Base-by-base conservation (phyloP, 176 grass and related monocot genomes). In the Pharus latifolius region DNA sequence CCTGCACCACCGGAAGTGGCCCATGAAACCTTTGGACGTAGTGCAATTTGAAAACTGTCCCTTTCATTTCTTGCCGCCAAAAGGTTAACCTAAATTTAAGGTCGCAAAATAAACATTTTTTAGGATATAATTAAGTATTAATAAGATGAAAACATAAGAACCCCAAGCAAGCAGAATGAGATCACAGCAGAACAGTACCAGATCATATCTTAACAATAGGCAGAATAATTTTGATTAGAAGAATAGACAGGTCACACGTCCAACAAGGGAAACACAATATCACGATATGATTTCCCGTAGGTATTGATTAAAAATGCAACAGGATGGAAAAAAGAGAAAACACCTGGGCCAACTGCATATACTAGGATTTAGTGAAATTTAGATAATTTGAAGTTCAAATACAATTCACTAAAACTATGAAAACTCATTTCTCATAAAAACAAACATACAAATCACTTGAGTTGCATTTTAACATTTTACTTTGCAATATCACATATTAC, bases 21-120 rank as follows among this genome's bases (percentile, higher is more conserved):
- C 95, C 95, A 98, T 58, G 95, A 93, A 76, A 93, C 78, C 75
- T 93, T 98, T 41, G 90, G 90, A 53, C 84, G 89, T 54, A 98
- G 81, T 63, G 83, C 89, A 65, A 98, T 93, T 77, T 98, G 95
- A 70, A 88, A 86, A 67, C 95, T 91, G 81, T 98, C 95, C 48
- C 79, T 98, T 78, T 98, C 95, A 78, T 98, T 98, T 86, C 95
- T 91, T 80, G 90, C 90, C 14, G 87, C 90, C 81, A 98, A 87
- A 80, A 98, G 90, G 83, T 86, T 84, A 37, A 98, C 76, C 95
- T 98, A 69, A 74, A 75, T 57, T 22, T 53, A 75, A 67, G 55
- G 26, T 50, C 29, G 41, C 9, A 56, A 69, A n/a, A 19, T 47
- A 13, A 26, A 63, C 5, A 11, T 22, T 40, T 62, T 69, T 24